These are phyloP conservation scores for Artemisia tridentata DNA, from an alignment of 129 eudicot species.

Conservation along the genomic window DNA sequence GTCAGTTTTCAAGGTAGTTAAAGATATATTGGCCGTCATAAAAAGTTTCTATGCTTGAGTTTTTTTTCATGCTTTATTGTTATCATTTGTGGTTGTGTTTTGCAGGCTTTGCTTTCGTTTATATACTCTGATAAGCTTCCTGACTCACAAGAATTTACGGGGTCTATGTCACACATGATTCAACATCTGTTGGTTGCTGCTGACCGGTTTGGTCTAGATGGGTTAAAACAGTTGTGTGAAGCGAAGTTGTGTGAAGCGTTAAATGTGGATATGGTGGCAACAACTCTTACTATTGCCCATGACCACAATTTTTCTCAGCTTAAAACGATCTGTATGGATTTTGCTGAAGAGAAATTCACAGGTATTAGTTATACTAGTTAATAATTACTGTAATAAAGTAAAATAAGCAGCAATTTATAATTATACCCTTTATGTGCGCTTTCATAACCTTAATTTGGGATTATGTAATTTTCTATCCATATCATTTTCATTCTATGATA, in stretches of 20 bases:
- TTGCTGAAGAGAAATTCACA: slow-evolving; percentile 81
- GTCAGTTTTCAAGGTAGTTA: slow-evolving; percentile 17
- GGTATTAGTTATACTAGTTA: slow-evolving; percentile 61
- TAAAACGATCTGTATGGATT: slow-evolving; percentile 74
- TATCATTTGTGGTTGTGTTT: slow-evolving; percentile 20
- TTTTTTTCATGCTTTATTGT: neutral
- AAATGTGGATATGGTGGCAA: slow-evolving; percentile 68
- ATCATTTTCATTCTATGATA: too few species aligned
- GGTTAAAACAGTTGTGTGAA: slow-evolving; percentile 79
- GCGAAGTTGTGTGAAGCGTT: slow-evolving; percentile 68
- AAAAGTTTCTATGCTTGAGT: neutral
- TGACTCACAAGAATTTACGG: slow-evolving; percentile 52
- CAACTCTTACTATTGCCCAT: slow-evolving; percentile 86
- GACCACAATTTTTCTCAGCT: slow-evolving; percentile 72
- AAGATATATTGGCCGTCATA: neutral
- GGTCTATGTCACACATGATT: slow-evolving; percentile 54
- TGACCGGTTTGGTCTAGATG: slow-evolving; percentile 74
- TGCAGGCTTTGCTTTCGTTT: slow-evolving; percentile 75
- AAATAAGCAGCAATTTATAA: too few species aligned
- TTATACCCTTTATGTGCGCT: too few species aligned
- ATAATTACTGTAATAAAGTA: too few species aligned
- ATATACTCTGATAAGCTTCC: slow-evolving; percentile 75
- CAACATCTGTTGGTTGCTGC: slow-evolving; percentile 94
- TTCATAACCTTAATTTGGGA: too few species aligned
- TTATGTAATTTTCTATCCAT: too few species aligned